Base-by-base conservation (phyloP, 331 rosid species). In the Spiraea crenata region DNA sequence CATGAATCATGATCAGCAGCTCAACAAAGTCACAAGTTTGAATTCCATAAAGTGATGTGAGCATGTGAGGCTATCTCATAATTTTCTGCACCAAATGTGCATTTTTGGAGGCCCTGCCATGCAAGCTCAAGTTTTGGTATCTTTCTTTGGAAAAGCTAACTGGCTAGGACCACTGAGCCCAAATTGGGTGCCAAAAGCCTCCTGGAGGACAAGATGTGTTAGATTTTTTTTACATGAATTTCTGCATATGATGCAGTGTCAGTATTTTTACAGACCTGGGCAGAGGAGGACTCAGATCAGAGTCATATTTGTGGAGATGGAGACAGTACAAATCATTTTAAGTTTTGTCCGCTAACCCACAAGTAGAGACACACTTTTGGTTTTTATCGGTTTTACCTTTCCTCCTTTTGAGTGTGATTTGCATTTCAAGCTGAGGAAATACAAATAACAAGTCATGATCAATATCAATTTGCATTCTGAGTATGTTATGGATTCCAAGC, bases 261-360 rank as follows among this genome's bases (percentile, higher is more conserved):
- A 70, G 63, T 61, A 25, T 25, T 25, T 25, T 25, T 25, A 25
- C 31, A 25, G 69, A 78, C 77, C 83, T 77, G 81, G 65, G 75
- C 85, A 82, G 81, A 75, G 44, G 73, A 46, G 66, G 72, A 67
- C 70, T 81, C 85, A 84, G 77, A 63, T 65, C 25, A 77, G 80
- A 82, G 58, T 71, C 44, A 57, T 59, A 65, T 86, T 82, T 72
- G 39, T 11, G 17, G 47, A 70, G 79, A 77, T 73, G 71, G 69
- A 68, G 83, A 80, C 89, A 54, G 10, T 49, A 54, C 62, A 71
- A 64, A 71, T 71, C 74, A 80, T 82, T 82, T 71, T 67, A 65
- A 51, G 57, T 83, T 74, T 72, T 73, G 81, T 63, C 78, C 31
- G 64, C 63, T 74, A 45, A 57, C n/a, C 57, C 57, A 50, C 81